Evolutionary conservation across 1,284 basidiomycete genomes (phyloP), one percentile per base, ranked within the genome.

Genomic region (Papiliotrema flavescens): DNA sequence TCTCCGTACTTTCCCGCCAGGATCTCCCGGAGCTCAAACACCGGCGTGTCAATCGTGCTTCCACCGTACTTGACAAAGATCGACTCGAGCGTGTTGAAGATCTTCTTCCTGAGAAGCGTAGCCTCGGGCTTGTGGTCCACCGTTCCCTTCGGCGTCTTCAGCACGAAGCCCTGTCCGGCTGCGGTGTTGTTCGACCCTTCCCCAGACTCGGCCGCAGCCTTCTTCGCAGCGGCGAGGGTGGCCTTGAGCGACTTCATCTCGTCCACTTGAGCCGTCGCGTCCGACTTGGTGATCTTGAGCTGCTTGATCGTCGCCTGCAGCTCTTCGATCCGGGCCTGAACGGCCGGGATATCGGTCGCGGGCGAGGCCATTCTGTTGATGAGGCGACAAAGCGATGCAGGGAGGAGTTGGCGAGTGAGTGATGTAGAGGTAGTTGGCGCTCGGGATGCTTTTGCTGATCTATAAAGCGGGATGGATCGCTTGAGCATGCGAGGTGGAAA

Each of bases 21-120:
- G 60, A 98, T 87, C 71, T 98, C 95, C 75, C 93, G 94, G 60
- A 95, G 86, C 79, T 98, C 95, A 69, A 98, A 98, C 19, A 98
- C 93, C 55, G 95, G 95, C 1, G 95, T 98, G 77, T 98, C 95
- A 59, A 98, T 90, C 59, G 90, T 93, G 55, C 86, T 84, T 2
- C 87, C 95, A 36, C 96, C 95, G 72, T 89, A 96, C 15, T 85
- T 83, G 53, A 90, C 85, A 76, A 98, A 99, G 60, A 87, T 85
- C 4, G 87, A 84, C 71, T 91, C 89, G 65, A 99, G 88, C 50
- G 87, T 90, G 39, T 83, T 80, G 71, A 98, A 95, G 70, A 98
- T 88, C 76, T 89, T 85, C 67, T 90, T 87, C 56, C 95, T 85
- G 62, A 96, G 86, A 70, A 89, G 86, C 83, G 96, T 96, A 70